A percentile compares a stretch with the other conserved stretches of the same genome.
Evolutionary conservation across 2,329 filamentous ascomycete genomes (phyloP).

Genomic region (Aspergillus neotritici): DNA sequence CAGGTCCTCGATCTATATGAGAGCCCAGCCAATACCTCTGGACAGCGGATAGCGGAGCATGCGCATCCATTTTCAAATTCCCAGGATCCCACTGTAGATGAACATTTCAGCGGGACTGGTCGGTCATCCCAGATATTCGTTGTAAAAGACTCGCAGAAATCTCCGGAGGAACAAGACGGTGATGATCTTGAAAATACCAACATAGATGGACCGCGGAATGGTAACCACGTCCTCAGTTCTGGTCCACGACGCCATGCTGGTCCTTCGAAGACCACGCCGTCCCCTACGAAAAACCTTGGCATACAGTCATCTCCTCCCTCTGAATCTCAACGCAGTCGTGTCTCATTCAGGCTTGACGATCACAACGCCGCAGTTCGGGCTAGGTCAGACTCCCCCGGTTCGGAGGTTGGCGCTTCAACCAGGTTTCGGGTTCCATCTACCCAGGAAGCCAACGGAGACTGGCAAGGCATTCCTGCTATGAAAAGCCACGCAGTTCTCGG

Average conservation of each 20-base stretch:
- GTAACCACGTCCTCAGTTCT: background rate
- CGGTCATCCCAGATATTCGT: slow-evolving; percentile 30
- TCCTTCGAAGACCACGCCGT: slow-evolving; percentile 8
- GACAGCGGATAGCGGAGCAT: slow-evolving; percentile 2
- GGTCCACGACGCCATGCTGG: slow-evolving; percentile 6
- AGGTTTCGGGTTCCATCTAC: slow-evolving; percentile 7
- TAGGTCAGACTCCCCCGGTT: slow-evolving; percentile 7
- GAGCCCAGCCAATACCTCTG: slow-evolving; percentile 12
- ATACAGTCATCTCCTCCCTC: slow-evolving; percentile 22
- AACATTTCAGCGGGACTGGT: slow-evolving; percentile 7
- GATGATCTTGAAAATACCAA: slow-evolving; percentile 1
- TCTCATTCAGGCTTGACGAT: slow-evolving; percentile 4
- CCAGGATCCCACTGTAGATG: slow-evolving; percentile 1
- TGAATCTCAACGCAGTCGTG: slow-evolving; percentile 12
- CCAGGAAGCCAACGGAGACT: slow-evolving; percentile 5
- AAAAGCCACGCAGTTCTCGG: slow-evolving; percentile 4
- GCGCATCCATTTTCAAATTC: slow-evolving; percentile 1
- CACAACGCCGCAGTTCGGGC: slow-evolving; percentile 3
- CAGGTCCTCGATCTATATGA: slow-evolving; percentile 29
- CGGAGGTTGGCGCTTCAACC: slow-evolving; percentile 3
- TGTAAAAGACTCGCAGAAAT: slow-evolving; percentile 35
- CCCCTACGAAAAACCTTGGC: slow-evolving; percentile 12
- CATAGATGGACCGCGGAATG: slow-evolving; percentile 2
- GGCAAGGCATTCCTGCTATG: slow-evolving; percentile 14
- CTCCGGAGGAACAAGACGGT: slow-evolving; percentile 17